phyloP scores from a whole-genome alignment of 2,329 filamentous ascomycete species.

The Apiospora arundinis region DNA sequence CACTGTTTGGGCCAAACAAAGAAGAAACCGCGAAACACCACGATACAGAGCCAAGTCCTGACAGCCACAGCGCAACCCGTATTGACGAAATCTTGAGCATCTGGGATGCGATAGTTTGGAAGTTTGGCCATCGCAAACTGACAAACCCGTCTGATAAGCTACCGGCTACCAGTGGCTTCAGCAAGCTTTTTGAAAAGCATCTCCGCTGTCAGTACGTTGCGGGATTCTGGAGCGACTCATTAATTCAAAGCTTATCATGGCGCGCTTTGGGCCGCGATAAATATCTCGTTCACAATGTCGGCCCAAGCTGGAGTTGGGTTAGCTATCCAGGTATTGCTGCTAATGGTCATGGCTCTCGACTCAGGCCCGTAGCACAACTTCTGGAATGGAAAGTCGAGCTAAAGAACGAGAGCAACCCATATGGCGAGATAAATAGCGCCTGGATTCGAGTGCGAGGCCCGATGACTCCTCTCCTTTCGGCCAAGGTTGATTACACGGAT shows the following conservation, averaged over 20 bases:
- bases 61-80: too few relatives aligned
- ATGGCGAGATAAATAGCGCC: neutral
- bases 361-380: neutral
- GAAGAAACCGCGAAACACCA: neutral
- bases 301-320: neutral
- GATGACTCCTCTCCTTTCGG: neutral
- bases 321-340: neutral
- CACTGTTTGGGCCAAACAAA: neutral
- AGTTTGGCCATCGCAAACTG: neutral
- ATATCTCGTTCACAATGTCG: neutral
- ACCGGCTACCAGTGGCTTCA: neutral
- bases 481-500: neutral
- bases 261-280: neutral
- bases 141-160: neutral
- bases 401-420: neutral
- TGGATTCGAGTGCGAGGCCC: neutral
- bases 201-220: neutral
- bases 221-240: neutral
- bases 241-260: neutral
- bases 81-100: neutral
- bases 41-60: neutral
- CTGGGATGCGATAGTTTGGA: neutral
- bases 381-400: neutral
- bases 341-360: too few relatives aligned
- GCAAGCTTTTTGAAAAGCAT: neutral